A percentile compares a stretch with the other conserved stretches of the same genome.
Evolutionary conservation across 768 basidiomycete genomes (phyloP).

Genomic region (Lentinus brumalis): DNA sequence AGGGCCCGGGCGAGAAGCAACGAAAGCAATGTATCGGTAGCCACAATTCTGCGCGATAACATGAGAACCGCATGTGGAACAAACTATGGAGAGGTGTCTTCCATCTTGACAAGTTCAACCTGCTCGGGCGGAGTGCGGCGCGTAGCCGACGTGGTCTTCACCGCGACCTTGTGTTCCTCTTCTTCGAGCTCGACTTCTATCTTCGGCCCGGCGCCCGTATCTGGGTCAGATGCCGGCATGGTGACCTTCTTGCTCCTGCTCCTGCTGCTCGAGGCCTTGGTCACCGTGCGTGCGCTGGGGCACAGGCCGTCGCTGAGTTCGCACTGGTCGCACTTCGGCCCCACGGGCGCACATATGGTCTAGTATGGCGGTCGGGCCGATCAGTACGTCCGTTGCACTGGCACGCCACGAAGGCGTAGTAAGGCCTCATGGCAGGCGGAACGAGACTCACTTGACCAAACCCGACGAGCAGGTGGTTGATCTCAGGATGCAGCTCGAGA

Average conservation of each 20-base stretch:
- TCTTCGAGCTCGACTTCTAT: conserved; percentile 43
- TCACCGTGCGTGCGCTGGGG: conserved; percentile 57
- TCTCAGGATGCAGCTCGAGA: conserved; percentile 66
- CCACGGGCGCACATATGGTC: conserved; percentile 68
- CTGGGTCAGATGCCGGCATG: neutral
- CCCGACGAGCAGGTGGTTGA: conserved; percentile 81
- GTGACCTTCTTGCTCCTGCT: conserved; percentile 17
- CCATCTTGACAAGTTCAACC: conserved; percentile 9
- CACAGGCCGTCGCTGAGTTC: conserved; percentile 62
- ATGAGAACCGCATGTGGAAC: neutral
- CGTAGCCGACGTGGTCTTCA: neutral
- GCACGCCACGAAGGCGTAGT: neutral
- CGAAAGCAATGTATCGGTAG: conserved; percentile 11
- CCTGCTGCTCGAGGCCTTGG: conserved; percentile 20
- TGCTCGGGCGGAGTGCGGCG: neutral
- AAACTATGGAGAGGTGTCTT: neutral
- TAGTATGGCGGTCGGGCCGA: conserved; percentile 27
- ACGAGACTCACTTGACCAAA: conserved; percentile 70
- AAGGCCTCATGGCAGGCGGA: neutral
- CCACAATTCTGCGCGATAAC: neutral
- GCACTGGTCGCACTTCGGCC: conserved; percentile 67
- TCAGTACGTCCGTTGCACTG: neutral
- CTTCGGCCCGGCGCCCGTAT: conserved; percentile 34
- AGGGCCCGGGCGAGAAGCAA: conserved; percentile 2
- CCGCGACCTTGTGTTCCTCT: conserved; percentile 8